Evolutionary conservation across 202 grass and related monocot species (phyloP).

Genomic region (Hordeum pubiflorum): DNA sequence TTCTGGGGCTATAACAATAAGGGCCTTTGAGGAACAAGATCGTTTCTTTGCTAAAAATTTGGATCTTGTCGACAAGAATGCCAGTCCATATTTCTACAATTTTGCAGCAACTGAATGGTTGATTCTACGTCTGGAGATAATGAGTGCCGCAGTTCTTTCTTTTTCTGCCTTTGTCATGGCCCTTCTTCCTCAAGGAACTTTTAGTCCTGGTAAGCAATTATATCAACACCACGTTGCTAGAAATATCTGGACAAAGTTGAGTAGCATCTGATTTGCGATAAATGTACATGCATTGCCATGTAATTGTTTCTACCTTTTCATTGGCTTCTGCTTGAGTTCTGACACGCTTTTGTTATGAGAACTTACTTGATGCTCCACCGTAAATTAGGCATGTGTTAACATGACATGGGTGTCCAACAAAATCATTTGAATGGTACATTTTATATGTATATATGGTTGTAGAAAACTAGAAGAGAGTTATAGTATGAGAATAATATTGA

Average conservation of each 20-base stretch:
- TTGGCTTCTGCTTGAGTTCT: background rate
- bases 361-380: background rate
- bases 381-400: background rate
- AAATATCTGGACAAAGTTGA: background rate
- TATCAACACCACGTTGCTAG: background rate
- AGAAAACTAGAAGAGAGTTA: background rate
- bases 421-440: background rate
- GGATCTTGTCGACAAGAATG: slow-evolving; percentile 76
- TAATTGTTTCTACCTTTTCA: too few relatives aligned
- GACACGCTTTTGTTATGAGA: background rate
- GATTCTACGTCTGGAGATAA: slow-evolving; percentile 69
- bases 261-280: background rate
- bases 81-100: slow-evolving; percentile 78
- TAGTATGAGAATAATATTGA: background rate
- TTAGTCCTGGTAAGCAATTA: slow-evolving; percentile 52
- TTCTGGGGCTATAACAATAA: slow-evolving; percentile 73
- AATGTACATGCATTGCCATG: background rate
- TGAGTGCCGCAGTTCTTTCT: slow-evolving; percentile 69
- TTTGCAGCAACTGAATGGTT: slow-evolving; percentile 85
- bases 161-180: slow-evolving; percentile 71
- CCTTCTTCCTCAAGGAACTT: slow-evolving; percentile 69
- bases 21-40: slow-evolving; percentile 76
- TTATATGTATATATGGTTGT: background rate
- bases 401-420: background rate
- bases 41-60: slow-evolving; percentile 72